A percentile compares a stretch with the other conserved stretches of the same genome.
Evolutionary conservation across 495 filamentous ascomycete genomes (phyloP).

Genomic region (Rhypophila decipiens): DNA sequence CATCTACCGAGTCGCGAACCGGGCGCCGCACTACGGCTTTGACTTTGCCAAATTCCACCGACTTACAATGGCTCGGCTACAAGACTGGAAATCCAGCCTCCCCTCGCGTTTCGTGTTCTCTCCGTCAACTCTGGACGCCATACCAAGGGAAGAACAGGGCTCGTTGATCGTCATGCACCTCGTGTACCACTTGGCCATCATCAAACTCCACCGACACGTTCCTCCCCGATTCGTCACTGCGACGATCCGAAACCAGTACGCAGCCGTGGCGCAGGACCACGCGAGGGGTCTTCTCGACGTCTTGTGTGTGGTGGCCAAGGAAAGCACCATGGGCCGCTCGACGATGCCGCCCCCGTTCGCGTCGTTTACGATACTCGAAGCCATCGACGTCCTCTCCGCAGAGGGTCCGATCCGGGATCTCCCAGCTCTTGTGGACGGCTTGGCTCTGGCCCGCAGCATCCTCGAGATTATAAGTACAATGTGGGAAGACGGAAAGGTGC

Average conservation of each 20-base stretch:
- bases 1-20: constrained; percentile 49
- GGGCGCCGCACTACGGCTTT: constrained; percentile 26
- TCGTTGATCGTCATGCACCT: constrained; percentile 55
- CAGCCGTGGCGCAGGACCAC: constrained; percentile 13
- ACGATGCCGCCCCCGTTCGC: constrained; percentile 16
- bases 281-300: constrained; percentile 16
- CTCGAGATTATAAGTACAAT: constrained; percentile 12
- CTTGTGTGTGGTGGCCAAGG: constrained; percentile 14
- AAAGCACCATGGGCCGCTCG: constrained; percentile 3
- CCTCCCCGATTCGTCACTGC: constrained; percentile 8
- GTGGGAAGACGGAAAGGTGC: constrained; percentile 18
- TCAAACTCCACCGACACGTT: constrained; percentile 58
- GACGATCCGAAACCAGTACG: constrained; percentile 4
- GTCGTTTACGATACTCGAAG: constrained; percentile 19
- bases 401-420: constrained; percentile 17
- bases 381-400: constrained; percentile 21
- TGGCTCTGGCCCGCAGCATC: constrained; percentile 15
- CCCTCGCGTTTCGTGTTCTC: constrained; percentile 40
- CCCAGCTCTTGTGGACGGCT: constrained; percentile 11
- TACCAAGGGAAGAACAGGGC: constrained; percentile 19
- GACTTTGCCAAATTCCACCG: constrained; percentile 47
- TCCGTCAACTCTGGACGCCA: constrained; percentile 42
- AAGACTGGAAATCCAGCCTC: constrained; percentile 44
- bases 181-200: constrained; percentile 52
- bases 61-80: constrained; percentile 42